Base-by-base conservation (phyloP, 2,329 filamentous ascomycete species). In the Trichophyton verrucosum region DNA sequence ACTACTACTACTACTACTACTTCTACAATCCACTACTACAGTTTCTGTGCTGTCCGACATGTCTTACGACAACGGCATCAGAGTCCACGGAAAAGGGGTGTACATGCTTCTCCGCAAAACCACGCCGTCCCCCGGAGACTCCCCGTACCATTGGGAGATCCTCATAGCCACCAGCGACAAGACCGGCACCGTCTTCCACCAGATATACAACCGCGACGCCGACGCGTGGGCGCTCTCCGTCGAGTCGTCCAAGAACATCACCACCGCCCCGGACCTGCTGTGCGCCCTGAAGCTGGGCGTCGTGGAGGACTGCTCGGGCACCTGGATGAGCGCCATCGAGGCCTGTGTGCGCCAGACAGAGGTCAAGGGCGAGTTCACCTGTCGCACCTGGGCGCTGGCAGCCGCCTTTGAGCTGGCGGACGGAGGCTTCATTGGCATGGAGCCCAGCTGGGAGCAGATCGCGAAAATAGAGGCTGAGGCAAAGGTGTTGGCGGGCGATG, bases 101-200 rank as follows among this genome's bases (percentile, higher is more conserved):
- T 66, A 66, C 59, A 33, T 63, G 44, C 59, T 63, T 8, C 49
- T 65, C 30, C 63, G 61, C 55, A 60, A 61, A 42, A 60, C 60
- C 3, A 53, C 49, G 3, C 8, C 33, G 11, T 9, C 33, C 33
- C 11, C 33, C 11, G 3, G 17, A 27, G 49, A 53, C n/a, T 33
- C 56, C 20, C 58, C 33, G 22, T 66, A 61, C 51, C 63, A 63
- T 46, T 66, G 64, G 64, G 63, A 58, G 5, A 17, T 66, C 44
- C 51, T 66, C 49, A 47, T 66, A 51, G 62, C 63, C 13, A 49
- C 42, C 20, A 61, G 24, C 55, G 40, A 61, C 9, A 60, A 42
- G 5, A 30, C 57, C 1, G 63, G 64, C 20, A 38, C 61, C 55
- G 42, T 64, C n/a, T 64, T 63, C 56, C 60, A 65, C 15, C 64